phyloP scores from a whole-genome alignment of 352 stramenopile genomes.

The Phytophthora meadii region DNA sequence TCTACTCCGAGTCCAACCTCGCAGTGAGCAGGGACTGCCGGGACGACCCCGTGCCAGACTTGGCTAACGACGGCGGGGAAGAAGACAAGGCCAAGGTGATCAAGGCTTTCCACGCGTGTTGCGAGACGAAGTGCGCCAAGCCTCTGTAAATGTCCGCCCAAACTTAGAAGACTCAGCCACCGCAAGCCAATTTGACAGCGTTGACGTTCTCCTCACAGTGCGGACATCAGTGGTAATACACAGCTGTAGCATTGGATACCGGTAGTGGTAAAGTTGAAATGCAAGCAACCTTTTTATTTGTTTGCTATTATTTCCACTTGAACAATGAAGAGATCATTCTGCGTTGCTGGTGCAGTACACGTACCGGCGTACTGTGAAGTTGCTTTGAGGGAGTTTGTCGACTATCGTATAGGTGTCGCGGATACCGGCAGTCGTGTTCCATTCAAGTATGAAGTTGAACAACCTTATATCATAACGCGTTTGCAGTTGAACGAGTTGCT shows the following conservation, averaged over 20 bases:
- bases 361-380: no score
- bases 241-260: neutral
- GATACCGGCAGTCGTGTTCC: neutral
- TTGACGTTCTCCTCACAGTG: constrained; percentile 1
- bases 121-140: constrained; percentile 12
- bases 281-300: constrained; percentile 15
- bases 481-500: no score
- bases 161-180: constrained; percentile 1
- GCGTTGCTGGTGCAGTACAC: no score
- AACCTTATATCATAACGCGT: no score
- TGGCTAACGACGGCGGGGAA: no score
- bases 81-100: neutral
- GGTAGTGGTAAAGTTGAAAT: constrained; percentile 11
- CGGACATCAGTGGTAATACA: neutral
- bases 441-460: no score
- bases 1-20: constrained; percentile 27
- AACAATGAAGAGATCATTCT: neutral
- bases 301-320: neutral
- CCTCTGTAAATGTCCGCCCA: neutral
- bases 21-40: constrained; percentile 22
- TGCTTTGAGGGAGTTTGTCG: no score
- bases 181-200: neutral
- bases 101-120: constrained; percentile 10
- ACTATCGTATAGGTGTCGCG: no score
- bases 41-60: neutral